Base-by-base conservation (phyloP, 2,329 filamentous ascomycete species). In the Pseudogymnoascus sp. region DNA sequence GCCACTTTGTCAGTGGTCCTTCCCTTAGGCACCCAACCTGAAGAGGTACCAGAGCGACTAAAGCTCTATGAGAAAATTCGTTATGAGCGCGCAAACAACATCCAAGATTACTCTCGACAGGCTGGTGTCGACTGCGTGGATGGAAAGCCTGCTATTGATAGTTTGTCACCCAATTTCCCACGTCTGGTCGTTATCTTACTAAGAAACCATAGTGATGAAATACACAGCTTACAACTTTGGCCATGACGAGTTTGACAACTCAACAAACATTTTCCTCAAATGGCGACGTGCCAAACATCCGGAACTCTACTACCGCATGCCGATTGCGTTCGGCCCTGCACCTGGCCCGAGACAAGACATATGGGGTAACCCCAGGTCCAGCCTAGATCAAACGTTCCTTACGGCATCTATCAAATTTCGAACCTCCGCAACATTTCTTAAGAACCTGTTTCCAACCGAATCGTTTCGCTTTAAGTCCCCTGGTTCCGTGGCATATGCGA, bases 21-120 rank as follows among this genome's bases (percentile, higher is more conserved):
- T 0, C 79, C 81, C 0, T 66, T 67, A 0, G 80, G 79, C 0
- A 81, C 81, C 0, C 63, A 69, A 3, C 0, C 70, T 0, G 71
- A 75, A 0, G 81, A 85, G 0, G 74, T 89, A 0, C 74, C 80
- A 0, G 80, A 82, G 6, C 78, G 86, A 0, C 74, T 90, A 6
- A 76, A 77, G 62, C 74, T 89, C 0, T 89, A 88, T 68, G 76
- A 88, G 64, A 75, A 81, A 37, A 81, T 83, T 60, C 77, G 88
- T 5, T 80, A 83, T 42, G 79, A 81, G 23, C 79, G 87, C 34
- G 84, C 84, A 0, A 78, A 82, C 16, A 76, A 64, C 10, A 82
- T 89, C 5, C 86, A 89, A 68, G 77, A 83, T 11, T 81, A 78
- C 64, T 84, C 85, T 1, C 78, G 86, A 28, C 70, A 79, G 25